Conservation (phyloP, 2,329 filamentous ascomycete genomes). For the Didymella glomerata region DNA sequence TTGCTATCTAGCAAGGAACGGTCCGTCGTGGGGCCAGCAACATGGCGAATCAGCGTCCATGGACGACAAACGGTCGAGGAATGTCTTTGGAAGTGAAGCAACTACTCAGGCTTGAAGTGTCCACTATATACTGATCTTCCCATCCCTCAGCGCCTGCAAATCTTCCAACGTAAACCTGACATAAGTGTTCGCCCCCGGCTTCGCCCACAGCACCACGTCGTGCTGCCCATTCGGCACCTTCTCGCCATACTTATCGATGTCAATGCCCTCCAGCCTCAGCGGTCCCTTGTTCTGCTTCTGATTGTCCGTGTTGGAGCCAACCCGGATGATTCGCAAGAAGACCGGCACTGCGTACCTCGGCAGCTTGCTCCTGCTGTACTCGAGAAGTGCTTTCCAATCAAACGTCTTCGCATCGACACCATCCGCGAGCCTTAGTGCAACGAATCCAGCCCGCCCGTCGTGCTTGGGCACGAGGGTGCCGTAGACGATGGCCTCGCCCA, state of each 20-base stretch:
- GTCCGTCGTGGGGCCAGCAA: too few species aligned
- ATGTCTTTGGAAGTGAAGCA: too few species aligned
- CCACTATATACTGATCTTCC: conserved; percentile 24
- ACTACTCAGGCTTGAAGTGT: too few species aligned
- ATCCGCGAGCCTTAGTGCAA: conserved; percentile 64
- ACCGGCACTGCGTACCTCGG: conserved; percentile 78
- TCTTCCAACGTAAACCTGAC: conserved; percentile 34
- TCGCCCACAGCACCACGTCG: conserved; percentile 42
- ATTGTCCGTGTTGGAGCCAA: conserved; percentile 70
- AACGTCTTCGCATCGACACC: conserved; percentile 34
- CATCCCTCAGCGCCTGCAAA: conserved; percentile 31
- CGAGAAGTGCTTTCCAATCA: conserved; percentile 38
- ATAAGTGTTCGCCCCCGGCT: conserved; percentile 36
- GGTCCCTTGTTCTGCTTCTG: conserved; percentile 82
- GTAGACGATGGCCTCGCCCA: conserved; percentile 58
- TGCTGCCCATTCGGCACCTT: conserved; percentile 35
- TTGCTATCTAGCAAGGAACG: too few species aligned
- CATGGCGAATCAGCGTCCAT: too few species aligned
- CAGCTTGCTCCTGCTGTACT: conserved; percentile 50
- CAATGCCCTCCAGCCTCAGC: conserved; percentile 70
- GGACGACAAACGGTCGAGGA: too few species aligned
- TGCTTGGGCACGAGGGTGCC: conserved; percentile 55
- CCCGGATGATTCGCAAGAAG: conserved; percentile 70
- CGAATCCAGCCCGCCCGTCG: conserved; percentile 62
- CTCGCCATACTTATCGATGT: conserved; percentile 56